Evolutionary conservation across 352 stramenopile species (phyloP).

Genomic region (Phytophthora pisi): DNA sequence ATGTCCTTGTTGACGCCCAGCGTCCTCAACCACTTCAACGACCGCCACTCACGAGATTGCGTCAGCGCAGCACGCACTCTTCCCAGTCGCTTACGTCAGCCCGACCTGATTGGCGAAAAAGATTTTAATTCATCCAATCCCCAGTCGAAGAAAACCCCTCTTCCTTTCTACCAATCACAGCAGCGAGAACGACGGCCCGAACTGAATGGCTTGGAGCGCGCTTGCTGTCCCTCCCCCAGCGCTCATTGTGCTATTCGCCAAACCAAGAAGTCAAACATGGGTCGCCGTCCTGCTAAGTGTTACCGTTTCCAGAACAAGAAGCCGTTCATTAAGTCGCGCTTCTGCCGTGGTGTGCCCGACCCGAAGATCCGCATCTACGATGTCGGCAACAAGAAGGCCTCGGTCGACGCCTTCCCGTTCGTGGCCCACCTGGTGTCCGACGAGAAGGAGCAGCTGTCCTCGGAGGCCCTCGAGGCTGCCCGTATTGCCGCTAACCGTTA

Average conservation of each 20-base stretch:
- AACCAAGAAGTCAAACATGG: conserved; percentile 39
- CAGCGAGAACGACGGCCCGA: neutral
- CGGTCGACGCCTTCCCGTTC: conserved; percentile 99
- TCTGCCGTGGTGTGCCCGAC: conserved; percentile 98
- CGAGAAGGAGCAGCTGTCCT: conserved; percentile 95
- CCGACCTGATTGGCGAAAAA: neutral
- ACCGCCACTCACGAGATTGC: conserved; percentile 8
- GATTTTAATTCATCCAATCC: too few relatives aligned
- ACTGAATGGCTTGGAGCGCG: conserved; percentile 29
- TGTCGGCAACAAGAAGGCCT: conserved; percentile 98
- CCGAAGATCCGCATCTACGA: conserved; percentile 99
- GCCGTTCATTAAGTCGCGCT: conserved; percentile 99
- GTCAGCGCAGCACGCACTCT: conserved; percentile 4
- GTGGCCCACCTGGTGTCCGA: conserved; percentile 97
- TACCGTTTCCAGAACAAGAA: conserved; percentile 99
- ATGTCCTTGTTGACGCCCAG: too few relatives aligned
- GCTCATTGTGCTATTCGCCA: conserved; percentile 46
- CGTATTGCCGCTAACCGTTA: conserved; percentile 99
- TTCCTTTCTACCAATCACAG: conserved; percentile 6
- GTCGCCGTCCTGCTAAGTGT: conserved; percentile 95
- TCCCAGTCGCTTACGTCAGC: neutral
- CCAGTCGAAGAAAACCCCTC: neutral
- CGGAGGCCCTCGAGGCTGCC: conserved; percentile 97
- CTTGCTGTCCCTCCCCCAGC: too few relatives aligned
- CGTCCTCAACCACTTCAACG: neutral